Evolutionary conservation across 2,329 filamentous ascomycete genomes (phyloP), one percentile per base, ranked within the genome.

Genomic region (Colletotrichum sp.): DNA sequence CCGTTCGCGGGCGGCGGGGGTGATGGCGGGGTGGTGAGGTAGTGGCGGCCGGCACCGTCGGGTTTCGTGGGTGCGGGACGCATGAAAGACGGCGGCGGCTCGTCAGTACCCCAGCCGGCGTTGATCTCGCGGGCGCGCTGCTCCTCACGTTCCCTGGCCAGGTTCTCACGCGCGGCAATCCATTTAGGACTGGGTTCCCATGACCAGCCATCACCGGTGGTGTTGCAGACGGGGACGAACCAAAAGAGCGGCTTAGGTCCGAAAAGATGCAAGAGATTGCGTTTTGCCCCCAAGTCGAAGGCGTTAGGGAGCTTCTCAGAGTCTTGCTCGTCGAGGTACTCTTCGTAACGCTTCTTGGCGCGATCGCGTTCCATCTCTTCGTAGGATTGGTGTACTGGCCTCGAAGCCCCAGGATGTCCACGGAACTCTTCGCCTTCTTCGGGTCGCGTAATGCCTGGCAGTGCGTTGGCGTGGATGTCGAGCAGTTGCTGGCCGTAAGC

Each of bases 261-360:
- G 78, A 99, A 95, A 4, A 99, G 90, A 82, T 98, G 95, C 1
- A 86, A 82, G 7, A 99, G 84, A 82, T 99, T 99, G 57, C 90
- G 91, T 74, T 90, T 92, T 90, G 93, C 94, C 75, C 97, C 97
- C 3, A 98, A 91, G 80, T 99, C 95, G 81, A 99, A 99, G 4
- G 96, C 97, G 82, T 97, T 96, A 2, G 97, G 97, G 30, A 99
- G 90, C 82, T 94, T 95, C 79, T 94, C 92, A 67, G 93, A 95
- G 84, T 98, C 96, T 82, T 95, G 91, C 83, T 99, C 96, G 82
- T 98, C 95, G 18, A 99, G 91, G 83, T 98, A 99, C 71, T 91
- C 90, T 78, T 92, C 89, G 80, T 92, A 91, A 48, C 90, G 88
- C 77, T 87, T 88, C 75, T 87, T 85, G 10, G 89, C 87, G 75